Percentiles rank a stretch among this genome's conserved stretches.
Conservation (phyloP, 306 rosid genomes). For the Castanea crenata region DNA sequence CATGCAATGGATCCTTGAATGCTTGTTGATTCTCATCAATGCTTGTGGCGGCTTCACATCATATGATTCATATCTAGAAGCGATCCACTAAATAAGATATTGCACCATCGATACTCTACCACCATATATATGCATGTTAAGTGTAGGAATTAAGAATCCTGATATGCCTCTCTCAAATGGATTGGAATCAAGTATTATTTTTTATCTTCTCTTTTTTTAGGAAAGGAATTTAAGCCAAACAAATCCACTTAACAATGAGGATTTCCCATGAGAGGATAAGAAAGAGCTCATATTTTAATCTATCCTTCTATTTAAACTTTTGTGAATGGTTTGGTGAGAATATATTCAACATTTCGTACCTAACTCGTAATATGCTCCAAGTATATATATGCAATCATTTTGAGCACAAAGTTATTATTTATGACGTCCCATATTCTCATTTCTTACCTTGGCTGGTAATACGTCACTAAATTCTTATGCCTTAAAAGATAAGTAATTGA, state of each 20-base stretch:
- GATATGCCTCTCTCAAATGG: not conserved
- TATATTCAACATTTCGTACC: not conserved
- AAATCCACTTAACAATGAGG: not conserved
- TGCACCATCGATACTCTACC: not conserved
- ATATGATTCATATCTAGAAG: not conserved
- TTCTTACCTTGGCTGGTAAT: not conserved
- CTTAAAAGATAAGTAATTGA: not conserved
- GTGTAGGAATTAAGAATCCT: not conserved
- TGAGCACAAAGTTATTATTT: not conserved
- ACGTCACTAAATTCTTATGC: not conserved
- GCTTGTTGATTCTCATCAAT: too few relatives aligned
- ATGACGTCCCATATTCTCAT: not conserved
- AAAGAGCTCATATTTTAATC: not conserved
- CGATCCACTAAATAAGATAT: not conserved
- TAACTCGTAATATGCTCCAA: not conserved
- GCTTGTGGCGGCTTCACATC: not conserved
- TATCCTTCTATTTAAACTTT: not conserved
- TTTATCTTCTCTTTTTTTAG: not conserved
- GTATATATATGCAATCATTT: not conserved
- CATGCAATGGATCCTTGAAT: too few relatives aligned
- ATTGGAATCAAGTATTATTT: not conserved
- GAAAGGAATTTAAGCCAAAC: not conserved
- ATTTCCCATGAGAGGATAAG: not conserved
- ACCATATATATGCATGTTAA: not conserved
- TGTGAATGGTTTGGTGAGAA: not conserved